These are phyloP conservation scores for Tetrastigma voinierianum DNA, from an alignment of 164 flowering plant species.

Conservation along the genomic window DNA sequence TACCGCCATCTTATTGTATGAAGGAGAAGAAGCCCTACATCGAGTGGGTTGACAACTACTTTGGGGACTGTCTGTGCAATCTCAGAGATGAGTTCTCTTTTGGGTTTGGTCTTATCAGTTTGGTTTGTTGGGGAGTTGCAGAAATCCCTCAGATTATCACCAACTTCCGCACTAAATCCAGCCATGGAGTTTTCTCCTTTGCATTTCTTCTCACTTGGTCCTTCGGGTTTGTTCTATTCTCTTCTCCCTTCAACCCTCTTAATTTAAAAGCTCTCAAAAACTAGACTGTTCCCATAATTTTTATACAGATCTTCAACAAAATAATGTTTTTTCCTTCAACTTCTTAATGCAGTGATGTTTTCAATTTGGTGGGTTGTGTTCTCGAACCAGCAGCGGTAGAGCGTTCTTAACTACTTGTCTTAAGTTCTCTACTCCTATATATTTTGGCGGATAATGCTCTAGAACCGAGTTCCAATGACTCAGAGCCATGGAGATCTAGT, in stretches of 20 bases:
- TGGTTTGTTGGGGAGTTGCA: slow-evolving; percentile 83
- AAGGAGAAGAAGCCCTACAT: slow-evolving; percentile 64
- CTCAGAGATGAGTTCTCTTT: slow-evolving; percentile 63
- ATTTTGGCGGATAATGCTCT: no score
- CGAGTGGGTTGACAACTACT: slow-evolving; percentile 59
- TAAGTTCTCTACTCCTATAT: not conserved
- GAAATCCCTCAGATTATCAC: slow-evolving; percentile 94
- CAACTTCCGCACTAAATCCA: slow-evolving; percentile 74
- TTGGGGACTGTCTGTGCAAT: slow-evolving; percentile 82
- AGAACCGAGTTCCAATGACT: no score
- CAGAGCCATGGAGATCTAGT: no score
- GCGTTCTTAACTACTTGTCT: slow-evolving; percentile 20
- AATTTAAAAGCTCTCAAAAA: not conserved
- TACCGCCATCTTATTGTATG: slow-evolving; percentile 35
- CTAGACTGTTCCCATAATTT: no score
- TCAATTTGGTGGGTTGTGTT: slow-evolving; percentile 79
- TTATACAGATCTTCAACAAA: no score
- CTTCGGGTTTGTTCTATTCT: slow-evolving; percentile 59
- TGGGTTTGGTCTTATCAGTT: slow-evolving; percentile 53
- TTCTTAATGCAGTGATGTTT: slow-evolving; percentile 82
- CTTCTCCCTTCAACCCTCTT: not conserved
- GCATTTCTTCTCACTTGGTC: slow-evolving; percentile 85
- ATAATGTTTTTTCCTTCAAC: no score
- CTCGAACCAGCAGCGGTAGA: slow-evolving; percentile 94
- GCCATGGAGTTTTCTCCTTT: slow-evolving; percentile 91